phyloP scores from a whole-genome alignment of 2,329 filamentous ascomycete species.

The Pseudogymnoascus sp. region DNA sequence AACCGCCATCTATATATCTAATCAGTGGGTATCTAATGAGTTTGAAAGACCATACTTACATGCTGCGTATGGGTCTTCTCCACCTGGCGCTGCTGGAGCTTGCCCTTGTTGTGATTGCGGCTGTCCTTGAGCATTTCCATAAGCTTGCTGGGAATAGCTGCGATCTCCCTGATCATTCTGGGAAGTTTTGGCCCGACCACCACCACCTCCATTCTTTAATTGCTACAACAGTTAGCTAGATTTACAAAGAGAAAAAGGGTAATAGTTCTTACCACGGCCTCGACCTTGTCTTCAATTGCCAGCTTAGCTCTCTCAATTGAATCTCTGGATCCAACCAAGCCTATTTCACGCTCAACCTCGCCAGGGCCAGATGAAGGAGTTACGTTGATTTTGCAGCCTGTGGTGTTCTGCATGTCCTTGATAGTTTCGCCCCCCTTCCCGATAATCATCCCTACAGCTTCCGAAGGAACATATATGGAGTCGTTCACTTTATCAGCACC shows the following conservation, averaged over 20 bases:
- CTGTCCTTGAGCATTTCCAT: constrained; percentile 33
- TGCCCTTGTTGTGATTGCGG: constrained; percentile 36
- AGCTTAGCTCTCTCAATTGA: constrained; percentile 73
- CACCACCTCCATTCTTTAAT: constrained; percentile 43
- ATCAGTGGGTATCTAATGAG: constrained; percentile 22
- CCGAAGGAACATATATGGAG: constrained; percentile 76
- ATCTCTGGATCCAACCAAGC: constrained; percentile 67
- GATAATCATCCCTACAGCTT: constrained; percentile 93
- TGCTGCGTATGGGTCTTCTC: constrained; percentile 63
- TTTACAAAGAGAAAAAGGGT: background rate
- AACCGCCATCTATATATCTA: constrained; percentile 56
- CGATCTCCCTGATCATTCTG: constrained; percentile 49
- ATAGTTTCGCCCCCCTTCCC: constrained; percentile 92
- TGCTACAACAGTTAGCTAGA: constrained; percentile 30
- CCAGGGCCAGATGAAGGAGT: constrained; percentile 68
- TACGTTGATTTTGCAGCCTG: constrained; percentile 92
- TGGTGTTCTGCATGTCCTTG: constrained; percentile 81
- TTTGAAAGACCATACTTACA: constrained; percentile 41
- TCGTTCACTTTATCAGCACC: constrained; percentile 67
- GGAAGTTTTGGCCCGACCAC: constrained; percentile 34
- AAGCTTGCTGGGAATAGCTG: constrained; percentile 41
- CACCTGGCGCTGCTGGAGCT: constrained; percentile 36
- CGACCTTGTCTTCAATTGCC: constrained; percentile 86
- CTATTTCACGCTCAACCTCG: constrained; percentile 78
- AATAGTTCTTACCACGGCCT: constrained; percentile 64